Conservation (phyloP, 1,284 basidiomycete genomes). For the Polyporus tsugae region DNA sequence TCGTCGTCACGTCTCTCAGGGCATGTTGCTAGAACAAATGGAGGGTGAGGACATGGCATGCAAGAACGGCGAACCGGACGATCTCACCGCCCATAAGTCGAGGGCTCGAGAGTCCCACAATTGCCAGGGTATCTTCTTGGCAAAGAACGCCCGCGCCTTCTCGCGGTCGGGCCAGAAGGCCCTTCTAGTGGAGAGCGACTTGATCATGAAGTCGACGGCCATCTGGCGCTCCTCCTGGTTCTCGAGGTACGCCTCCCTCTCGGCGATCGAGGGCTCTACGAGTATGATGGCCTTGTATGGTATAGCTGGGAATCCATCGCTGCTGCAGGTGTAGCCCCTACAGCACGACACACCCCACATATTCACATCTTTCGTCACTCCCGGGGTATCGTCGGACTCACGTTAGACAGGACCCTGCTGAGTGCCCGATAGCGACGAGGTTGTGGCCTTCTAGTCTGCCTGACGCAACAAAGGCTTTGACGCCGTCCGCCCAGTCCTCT, state of each 20-base stretch:
- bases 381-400: constrained; percentile 16
- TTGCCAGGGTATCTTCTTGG: constrained; percentile 26
- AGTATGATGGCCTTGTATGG: constrained; percentile 21
- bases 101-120: constrained; percentile 25
- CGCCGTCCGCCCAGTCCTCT: constrained; percentile 29
- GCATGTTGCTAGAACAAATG: constrained; percentile 2
- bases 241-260: constrained; percentile 6
- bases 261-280: constrained; percentile 22
- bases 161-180: constrained; percentile 20
- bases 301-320: constrained; percentile 2
- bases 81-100: constrained; percentile 20
- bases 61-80: not conserved
- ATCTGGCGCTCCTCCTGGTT: constrained; percentile 9
- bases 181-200: constrained; percentile 21
- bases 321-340: not conserved
- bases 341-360: not conserved
- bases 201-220: constrained; percentile 13
- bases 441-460: constrained; percentile 27
- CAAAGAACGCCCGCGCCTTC: constrained; percentile 24
- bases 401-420: constrained; percentile 35
- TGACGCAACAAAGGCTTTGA: constrained; percentile 29
- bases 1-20: constrained; percentile 10
- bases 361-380: not conserved
- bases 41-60: not conserved
- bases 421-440: constrained; percentile 39